Evolutionary conservation across 257 asterid genomes (phyloP), one percentile per base, ranked within the genome.

Genomic region (Schizonepeta tenuifolia): DNA sequence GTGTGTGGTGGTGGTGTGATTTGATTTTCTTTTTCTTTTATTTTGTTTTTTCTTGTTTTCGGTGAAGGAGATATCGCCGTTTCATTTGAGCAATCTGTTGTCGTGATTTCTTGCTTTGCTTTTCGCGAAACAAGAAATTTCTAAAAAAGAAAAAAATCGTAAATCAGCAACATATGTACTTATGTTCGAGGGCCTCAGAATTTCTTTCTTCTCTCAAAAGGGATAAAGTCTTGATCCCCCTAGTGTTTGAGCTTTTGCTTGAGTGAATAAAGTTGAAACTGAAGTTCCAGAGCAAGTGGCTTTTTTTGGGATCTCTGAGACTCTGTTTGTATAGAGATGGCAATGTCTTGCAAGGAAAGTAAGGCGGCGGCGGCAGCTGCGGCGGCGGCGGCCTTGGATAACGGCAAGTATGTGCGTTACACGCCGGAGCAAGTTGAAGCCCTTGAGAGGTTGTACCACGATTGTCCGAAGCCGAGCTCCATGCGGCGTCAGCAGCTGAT

Each of bases 341-440:
- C 92, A 51, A 85, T 85, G 86, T 67, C 96, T 84, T 84, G 86
- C 77, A 91, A 87, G 85, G 96, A 86, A 17, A 86, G 84, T 80
- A 75, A 70, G 76, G 83, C 78, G 14, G 83, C 75, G 0, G 75
- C 80, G 3, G 78, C 78, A 2, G 79, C 79, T 1, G 75, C 70
- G 5, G 76, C 71, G 1, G 78, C 77, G 21, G 81, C 76, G 57
- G 65, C 41, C 69, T 55, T 89, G 89, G 96, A 89, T 64, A 89
- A 86, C 61, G 96, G 96, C 0, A 91, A 89, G 79, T 89, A 89
- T 72, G 97, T 91, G 59, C 81, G 97, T 26, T 91, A 89, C 85
- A 91, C 97, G 71, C 95, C 93, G 8, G 95, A 89, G 87, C 97
- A 91, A 81, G 95, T 91, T 60, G 97, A 91, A 60, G 96, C 97